Conservation (phyloP, 1,139 yeast species). For the Hyphopichia burtonii region DNA sequence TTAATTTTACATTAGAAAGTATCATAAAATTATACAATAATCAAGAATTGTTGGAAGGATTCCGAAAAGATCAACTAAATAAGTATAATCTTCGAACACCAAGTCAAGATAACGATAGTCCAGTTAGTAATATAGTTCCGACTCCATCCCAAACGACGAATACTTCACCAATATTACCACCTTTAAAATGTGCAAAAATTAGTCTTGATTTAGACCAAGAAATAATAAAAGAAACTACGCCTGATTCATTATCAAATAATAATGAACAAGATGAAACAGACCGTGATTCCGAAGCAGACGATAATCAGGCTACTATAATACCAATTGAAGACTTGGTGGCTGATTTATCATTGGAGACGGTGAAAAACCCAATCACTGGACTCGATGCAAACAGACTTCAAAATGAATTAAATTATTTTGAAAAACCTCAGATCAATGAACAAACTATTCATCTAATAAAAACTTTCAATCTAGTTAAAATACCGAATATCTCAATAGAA, state of each 20-base stretch:
- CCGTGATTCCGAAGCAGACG: neutral
- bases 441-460: constrained; percentile 32
- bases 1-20: constrained; percentile 30
- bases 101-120: neutral
- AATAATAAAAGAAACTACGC: constrained; percentile 10
- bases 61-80: constrained; percentile 26
- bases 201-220: constrained; percentile 6
- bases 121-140: neutral
- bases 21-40: constrained; percentile 31
- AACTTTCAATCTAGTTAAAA: constrained; percentile 33
- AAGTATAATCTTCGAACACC: constrained; percentile 12
- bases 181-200: constrained; percentile 18
- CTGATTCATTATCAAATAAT: constrained; percentile 10
- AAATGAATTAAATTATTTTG: constrained; percentile 20
- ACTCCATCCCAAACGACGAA: constrained; percentile 1
- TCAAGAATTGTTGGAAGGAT: constrained; percentile 23
- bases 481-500: constrained; percentile 37
- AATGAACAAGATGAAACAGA: neutral
- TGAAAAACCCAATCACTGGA: constrained; percentile 16
- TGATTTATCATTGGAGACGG: constrained; percentile 13
- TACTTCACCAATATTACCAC: constrained; percentile 21
- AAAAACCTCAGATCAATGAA: constrained; percentile 11
- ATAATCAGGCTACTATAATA: constrained; percentile 9
- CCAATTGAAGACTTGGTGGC: constrained; percentile 26
- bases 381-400: constrained; percentile 13